A percentile compares a stretch with the other conserved stretches of the same genome.
These are phyloP conservation scores for Golubevia sp. DNA, from an alignment of 1,284 basidiomycete species.

Conservation along the genomic window DNA sequence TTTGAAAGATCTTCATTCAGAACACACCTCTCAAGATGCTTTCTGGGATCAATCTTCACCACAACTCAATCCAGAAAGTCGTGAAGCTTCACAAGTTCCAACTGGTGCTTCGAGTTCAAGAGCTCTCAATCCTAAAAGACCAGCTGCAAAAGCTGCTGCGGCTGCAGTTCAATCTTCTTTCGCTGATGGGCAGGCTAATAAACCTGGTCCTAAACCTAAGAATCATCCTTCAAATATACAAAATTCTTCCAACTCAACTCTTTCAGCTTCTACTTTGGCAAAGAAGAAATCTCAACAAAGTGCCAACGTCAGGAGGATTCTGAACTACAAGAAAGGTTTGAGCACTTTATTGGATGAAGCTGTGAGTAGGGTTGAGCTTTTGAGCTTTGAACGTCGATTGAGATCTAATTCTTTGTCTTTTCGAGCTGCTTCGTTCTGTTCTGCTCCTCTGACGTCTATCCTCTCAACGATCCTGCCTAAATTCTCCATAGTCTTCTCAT, in stretches of 20 bases:
- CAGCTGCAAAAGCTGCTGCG: not conserved
- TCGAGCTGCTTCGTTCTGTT: too few relatives aligned
- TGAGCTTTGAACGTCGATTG: too few relatives aligned
- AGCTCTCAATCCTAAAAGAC: not conserved
- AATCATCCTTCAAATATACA: slow-evolving; percentile 2
- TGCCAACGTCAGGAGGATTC: slow-evolving; percentile 10
- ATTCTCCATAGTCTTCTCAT: slow-evolving; percentile 6
- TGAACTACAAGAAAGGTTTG: slow-evolving; percentile 12
- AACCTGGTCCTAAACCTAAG: not conserved
- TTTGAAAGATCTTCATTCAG: not conserved
- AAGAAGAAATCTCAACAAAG: slow-evolving; percentile 9
- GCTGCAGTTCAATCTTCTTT: not conserved
- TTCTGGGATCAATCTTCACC: too few relatives aligned
- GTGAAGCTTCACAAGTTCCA: not conserved
- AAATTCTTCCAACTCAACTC: slow-evolving; percentile 4
- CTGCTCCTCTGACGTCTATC: not conserved
- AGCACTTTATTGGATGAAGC: slow-evolving; percentile 10
- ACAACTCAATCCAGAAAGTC: not conserved
- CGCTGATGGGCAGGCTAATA: not conserved
- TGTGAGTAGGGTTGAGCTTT: slow-evolving; percentile 3
- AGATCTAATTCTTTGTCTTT: too few relatives aligned
- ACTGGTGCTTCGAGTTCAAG: not conserved
- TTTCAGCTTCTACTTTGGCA: slow-evolving; percentile 5
- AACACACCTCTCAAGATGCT: not conserved
- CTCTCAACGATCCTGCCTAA: not conserved